Evolutionary conservation across 106 monocot genomes (phyloP).

Genomic region (Platanthera guangdongensis): DNA sequence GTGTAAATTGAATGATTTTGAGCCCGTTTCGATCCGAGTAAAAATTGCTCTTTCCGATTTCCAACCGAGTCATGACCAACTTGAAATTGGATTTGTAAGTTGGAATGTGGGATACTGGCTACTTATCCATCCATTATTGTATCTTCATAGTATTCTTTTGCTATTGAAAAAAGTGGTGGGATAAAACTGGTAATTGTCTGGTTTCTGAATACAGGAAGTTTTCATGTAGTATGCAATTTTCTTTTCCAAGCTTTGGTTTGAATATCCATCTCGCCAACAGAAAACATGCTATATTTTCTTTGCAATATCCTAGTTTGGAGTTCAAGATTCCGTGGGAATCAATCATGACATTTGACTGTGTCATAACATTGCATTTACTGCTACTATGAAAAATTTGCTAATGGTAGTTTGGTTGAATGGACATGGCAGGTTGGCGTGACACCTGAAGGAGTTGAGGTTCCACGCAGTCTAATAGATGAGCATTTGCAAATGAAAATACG

Average conservation of each 20-base stretch:
- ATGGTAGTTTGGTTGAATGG: background rate
- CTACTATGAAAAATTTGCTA: background rate
- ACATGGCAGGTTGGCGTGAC: conserved; percentile 74
- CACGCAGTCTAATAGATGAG: conserved; percentile 65
- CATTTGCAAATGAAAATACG: conserved; percentile 60
- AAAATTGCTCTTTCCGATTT: no score
- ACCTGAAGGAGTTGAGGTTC: conserved; percentile 87
- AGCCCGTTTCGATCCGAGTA: no score
- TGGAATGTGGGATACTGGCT: background rate
- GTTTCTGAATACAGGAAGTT: background rate
- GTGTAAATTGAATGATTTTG: no score
- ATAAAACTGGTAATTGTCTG: background rate
- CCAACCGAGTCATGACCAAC: no score
- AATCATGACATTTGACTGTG: background rate
- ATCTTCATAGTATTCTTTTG: background rate
- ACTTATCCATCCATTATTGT: background rate
- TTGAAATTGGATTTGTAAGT: no score
- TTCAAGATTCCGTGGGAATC: background rate
- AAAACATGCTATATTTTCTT: background rate
- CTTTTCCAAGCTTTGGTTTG: background rate
- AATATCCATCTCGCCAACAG: background rate
- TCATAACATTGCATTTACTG: background rate
- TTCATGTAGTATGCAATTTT: background rate
- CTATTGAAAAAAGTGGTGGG: background rate
- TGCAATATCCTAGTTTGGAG: background rate